phyloP scores from a whole-genome alignment of 768 basidiomycete species.

The Suillus subaureus region DNA sequence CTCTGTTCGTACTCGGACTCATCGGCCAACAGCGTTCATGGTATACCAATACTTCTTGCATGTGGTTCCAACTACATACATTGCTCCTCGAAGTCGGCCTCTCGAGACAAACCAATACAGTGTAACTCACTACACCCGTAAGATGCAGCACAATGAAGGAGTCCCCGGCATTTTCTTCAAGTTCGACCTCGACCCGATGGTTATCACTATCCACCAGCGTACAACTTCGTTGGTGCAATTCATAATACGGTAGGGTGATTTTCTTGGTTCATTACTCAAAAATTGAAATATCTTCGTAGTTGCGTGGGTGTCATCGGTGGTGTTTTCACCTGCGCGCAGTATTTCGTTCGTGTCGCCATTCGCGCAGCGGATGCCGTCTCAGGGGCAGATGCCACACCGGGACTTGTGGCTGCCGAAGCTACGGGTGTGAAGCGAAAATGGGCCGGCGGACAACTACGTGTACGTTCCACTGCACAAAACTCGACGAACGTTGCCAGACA shows the following conservation, averaged over 20 bases:
- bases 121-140: constrained; percentile 88
- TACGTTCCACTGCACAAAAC: constrained; percentile 42
- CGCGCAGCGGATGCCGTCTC: constrained; percentile 69
- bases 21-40: constrained; percentile 62
- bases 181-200: constrained; percentile 92
- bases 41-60: constrained; percentile 95
- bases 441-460: constrained; percentile 63
- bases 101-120: constrained; percentile 86
- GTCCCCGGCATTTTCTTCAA: constrained; percentile 98
- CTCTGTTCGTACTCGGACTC: constrained; percentile 7
- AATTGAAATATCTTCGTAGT: constrained; percentile 31
- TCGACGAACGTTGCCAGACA: constrained; percentile 52
- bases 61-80: constrained; percentile 94
- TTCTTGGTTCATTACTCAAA: neutral
- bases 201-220: constrained; percentile 83
- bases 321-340: constrained; percentile 83
- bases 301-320: constrained; percentile 94
- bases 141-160: constrained; percentile 71
- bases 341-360: constrained; percentile 65
- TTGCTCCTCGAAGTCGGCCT: constrained; percentile 67
- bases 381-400: constrained; percentile 50
- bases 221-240: constrained; percentile 84
- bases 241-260: constrained; percentile 59
- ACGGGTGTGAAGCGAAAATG: constrained; percentile 69
- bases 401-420: constrained; percentile 67